These are phyloP conservation scores for Senecio squalidus DNA, from an alignment of 140 eudicot species.

Conservation along the genomic window DNA sequence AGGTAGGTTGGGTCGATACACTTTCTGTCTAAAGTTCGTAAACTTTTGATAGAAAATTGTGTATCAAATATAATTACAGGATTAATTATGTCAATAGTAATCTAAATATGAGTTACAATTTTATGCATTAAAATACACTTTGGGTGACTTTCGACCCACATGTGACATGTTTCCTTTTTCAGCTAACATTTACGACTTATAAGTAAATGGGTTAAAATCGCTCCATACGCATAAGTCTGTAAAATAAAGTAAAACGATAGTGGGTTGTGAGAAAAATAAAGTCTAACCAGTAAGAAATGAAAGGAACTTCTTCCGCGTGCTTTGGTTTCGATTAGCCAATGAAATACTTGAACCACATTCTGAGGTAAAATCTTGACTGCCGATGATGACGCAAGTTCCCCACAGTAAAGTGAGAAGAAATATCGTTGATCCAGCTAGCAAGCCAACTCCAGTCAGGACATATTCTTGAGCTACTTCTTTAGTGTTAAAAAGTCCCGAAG, in stretches of 20 bases:
- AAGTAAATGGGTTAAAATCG: no score
- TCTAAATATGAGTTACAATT: no score
- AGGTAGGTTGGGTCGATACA: no score
- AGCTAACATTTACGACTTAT: no score
- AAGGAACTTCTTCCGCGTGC: conserved; percentile 22
- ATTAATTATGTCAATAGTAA: no score
- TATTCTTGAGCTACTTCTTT: conserved; percentile 59
- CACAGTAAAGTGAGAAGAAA: conserved; percentile 66
- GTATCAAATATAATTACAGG: no score
- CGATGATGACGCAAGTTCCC: conserved; percentile 78
- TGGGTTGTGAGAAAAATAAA: not conserved
- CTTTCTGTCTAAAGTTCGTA: no score
- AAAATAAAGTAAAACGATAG: not conserved
- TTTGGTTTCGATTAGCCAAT: conserved; percentile 9
- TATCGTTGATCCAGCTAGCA: conserved; percentile 79
- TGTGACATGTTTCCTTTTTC: no score
- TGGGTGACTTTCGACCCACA: no score
- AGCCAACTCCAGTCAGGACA: conserved; percentile 72
- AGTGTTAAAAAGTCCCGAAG: conserved; percentile 56
- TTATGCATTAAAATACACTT: no score
- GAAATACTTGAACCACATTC: conserved; percentile 17
- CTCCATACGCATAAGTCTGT: not conserved
- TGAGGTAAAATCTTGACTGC: conserved; percentile 28
- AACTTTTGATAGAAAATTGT: no score
- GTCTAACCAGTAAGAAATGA: conserved; percentile 37